Base-by-base conservation (phyloP, 2,329 filamentous ascomycete genomes). In the Cryphonectria nitschkei region DNA sequence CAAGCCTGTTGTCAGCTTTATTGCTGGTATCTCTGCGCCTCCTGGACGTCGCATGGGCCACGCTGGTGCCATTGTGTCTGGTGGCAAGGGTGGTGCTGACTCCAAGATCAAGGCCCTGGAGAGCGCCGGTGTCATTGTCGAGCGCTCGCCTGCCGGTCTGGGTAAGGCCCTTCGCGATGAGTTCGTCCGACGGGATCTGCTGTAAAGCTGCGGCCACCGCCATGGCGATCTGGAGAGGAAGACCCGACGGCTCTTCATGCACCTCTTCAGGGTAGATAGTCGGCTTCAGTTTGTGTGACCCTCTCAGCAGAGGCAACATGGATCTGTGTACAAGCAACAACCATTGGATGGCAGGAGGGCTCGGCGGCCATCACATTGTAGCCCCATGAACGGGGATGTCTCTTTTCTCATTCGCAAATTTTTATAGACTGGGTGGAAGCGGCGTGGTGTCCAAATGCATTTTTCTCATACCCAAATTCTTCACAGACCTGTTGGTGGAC, bases 31-130 rank as follows among this genome's bases (percentile, higher is more conserved):
- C 85, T 97, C 93, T 76, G 96, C 96, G 75, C 96, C 96, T 70
- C 95, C 96, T 46, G 96, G 96, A 80, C 91, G 96, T 82, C 92
- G 96, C 83, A 99, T 98, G 96, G 96, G 96, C 77, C 96, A 99
- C 88, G 96, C 96, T 76, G 96, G 96, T 84, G 96, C 96, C 80
- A 99, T 99, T 81, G 95, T 99, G 75, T 94, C 93, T 76, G 96
- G 96, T 78, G 96, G 96, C 78, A 98, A 98, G 90, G 96, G 96
- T 80, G 96, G 94, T 81, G 96, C 96, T 75, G 94, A 98, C 85
- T 97, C 94, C 81, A 99, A 99, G 92, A 99, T 99, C 84, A 88
- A 91, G 78, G 96, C 96, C 73, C 91, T 99, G 73, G 93, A 98
- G 87, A 88, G 89, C 75, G 96, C 96, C 74, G 96, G 96, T 82